Evolutionary conservation across 176 grass and related monocot species (phyloP).

Genomic region (Tuctoria greenei): DNA sequence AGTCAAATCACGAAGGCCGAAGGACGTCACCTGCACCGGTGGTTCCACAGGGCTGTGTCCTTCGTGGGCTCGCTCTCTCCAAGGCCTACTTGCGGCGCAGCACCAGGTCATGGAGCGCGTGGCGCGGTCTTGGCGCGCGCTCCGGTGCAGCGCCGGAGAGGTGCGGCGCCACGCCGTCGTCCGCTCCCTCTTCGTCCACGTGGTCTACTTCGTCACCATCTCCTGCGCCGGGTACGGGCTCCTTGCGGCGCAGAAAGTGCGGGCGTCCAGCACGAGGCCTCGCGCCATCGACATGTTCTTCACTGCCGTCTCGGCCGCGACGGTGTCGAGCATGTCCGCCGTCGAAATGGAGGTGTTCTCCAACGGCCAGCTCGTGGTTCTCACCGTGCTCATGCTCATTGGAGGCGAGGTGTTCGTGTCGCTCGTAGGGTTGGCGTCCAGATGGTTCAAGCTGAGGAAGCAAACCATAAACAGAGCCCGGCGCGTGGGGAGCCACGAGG

Average conservation of each 20-base stretch:
- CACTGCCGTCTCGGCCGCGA: conserved; percentile 65
- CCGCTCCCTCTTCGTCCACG: conserved; percentile 14
- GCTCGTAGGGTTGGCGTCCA: conserved; percentile 37
- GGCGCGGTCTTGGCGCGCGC: conserved; percentile 32
- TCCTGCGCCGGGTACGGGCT: conserved; percentile 38
- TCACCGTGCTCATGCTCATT: conserved; percentile 55
- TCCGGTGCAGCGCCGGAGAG: conserved; percentile 3
- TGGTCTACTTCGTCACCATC: conserved; percentile 45
- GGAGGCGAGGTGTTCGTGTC: conserved; percentile 64
- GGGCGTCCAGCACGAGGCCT: neutral
- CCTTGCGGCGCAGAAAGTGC: conserved; percentile 18
- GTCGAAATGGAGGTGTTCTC: conserved; percentile 77
- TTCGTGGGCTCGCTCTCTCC: neutral
- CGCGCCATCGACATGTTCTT: conserved; percentile 53
- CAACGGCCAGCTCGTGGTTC: conserved; percentile 52
- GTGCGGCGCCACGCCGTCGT: neutral
- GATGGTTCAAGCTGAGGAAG: conserved; percentile 31
- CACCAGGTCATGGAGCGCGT: conserved; percentile 37
- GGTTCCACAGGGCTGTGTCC: conserved; percentile 1
- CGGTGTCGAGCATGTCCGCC: conserved; percentile 75
- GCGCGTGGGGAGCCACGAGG: conserved; percentile 20
- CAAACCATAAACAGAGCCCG: neutral
- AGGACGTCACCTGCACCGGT: too few relatives aligned
- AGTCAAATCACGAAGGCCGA: too few relatives aligned
- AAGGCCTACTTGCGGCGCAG: conserved; percentile 25